phyloP scores from a whole-genome alignment of 192 early-diverging fungal species.

The Diversispora eburnea region DNA sequence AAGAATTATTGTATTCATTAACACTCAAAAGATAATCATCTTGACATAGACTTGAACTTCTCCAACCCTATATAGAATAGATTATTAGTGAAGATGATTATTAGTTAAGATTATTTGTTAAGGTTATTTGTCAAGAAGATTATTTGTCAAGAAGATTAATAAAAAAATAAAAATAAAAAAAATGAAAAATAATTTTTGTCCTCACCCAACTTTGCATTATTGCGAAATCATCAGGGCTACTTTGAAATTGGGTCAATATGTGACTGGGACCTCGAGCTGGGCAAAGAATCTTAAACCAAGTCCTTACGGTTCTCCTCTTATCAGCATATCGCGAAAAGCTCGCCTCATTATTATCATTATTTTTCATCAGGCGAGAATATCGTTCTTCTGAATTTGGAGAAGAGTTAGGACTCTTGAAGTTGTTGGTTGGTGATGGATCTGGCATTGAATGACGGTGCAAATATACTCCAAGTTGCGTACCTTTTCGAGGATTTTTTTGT shows the following conservation, averaged over 20 bases:
- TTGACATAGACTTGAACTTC: slow-evolving; percentile 29
- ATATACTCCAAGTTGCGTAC: slow-evolving; percentile 48
- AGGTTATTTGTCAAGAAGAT: not conserved
- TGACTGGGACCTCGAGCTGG: slow-evolving; percentile 44
- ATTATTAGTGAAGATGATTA: no score
- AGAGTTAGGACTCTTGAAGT: slow-evolving; percentile 7
- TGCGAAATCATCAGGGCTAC: slow-evolving; percentile 52
- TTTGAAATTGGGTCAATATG: slow-evolving; percentile 51
- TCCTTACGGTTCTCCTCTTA: slow-evolving; percentile 42
- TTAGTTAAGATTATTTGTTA: no score
- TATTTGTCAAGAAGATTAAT: not conserved
- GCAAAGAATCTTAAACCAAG: slow-evolving; percentile 59
- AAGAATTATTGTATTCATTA: slow-evolving; percentile 12
- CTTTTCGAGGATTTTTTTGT: slow-evolving; percentile 39
- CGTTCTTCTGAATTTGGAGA: slow-evolving; percentile 11
- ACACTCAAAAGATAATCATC: slow-evolving; percentile 29
- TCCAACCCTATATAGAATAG: slow-evolving; percentile 16
- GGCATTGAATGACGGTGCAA: slow-evolving; percentile 47
- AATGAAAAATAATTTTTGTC: not conserved
- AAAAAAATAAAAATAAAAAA: not conserved
- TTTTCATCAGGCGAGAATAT: not conserved
- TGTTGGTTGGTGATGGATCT: not conserved
- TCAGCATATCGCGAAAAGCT: slow-evolving; percentile 46
- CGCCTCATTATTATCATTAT: slow-evolving; percentile 16
- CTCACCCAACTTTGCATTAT: slow-evolving; percentile 55